Percentiles rank a stretch among this genome's conserved stretches.
phyloP scores from a whole-genome alignment of 345 rosid species.

The Pugionium dolabratum region DNA sequence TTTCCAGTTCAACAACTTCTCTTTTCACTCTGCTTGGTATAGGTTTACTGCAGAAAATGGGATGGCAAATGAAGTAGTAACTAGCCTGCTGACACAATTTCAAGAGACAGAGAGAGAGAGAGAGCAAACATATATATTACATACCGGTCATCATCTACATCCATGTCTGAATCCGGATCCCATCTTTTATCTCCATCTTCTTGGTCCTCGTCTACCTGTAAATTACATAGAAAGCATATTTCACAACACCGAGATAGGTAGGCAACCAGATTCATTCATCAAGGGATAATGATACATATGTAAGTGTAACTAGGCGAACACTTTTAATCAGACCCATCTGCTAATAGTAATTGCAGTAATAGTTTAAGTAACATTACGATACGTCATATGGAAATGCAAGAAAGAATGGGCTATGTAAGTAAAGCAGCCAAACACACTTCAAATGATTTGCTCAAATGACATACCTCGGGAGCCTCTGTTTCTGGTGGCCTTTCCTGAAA shows the following conservation, averaged over 20 bases:
- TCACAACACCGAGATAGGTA: slow-evolving; percentile 17
- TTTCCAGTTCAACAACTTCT: slow-evolving; percentile 67
- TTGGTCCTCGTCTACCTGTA: slow-evolving; percentile 78
- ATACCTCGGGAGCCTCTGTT: slow-evolving; percentile 74
- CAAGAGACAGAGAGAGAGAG: neutral
- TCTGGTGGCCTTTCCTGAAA: slow-evolving; percentile 92
- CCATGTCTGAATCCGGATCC: slow-evolving; percentile 86
- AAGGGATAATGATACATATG: slow-evolving; percentile 15
- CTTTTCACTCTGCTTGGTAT: slow-evolving; percentile 74
- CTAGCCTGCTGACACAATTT: neutral
- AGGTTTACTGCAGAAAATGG: slow-evolving; percentile 56
- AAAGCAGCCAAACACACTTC: slow-evolving; percentile 18
- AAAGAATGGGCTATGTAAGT: slow-evolving; percentile 6
- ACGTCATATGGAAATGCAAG: slow-evolving; percentile 16
- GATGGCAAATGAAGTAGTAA: slow-evolving; percentile 16
- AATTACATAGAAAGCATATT: slow-evolving; percentile 16
- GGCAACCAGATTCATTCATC: slow-evolving; percentile 10
- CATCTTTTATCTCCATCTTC: slow-evolving; percentile 81
- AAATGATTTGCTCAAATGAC: slow-evolving; percentile 24
- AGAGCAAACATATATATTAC: slow-evolving; percentile 7
- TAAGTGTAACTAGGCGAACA: neutral
- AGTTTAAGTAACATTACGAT: slow-evolving; percentile 7
- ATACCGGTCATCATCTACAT: slow-evolving; percentile 74
- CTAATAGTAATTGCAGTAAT: neutral
- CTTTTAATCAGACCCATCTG: neutral